Evolutionary conservation across 495 filamentous ascomycete species (phyloP), one percentile per base, ranked within the genome.

Genomic region (Lindgomyces ingoldianus): DNA sequence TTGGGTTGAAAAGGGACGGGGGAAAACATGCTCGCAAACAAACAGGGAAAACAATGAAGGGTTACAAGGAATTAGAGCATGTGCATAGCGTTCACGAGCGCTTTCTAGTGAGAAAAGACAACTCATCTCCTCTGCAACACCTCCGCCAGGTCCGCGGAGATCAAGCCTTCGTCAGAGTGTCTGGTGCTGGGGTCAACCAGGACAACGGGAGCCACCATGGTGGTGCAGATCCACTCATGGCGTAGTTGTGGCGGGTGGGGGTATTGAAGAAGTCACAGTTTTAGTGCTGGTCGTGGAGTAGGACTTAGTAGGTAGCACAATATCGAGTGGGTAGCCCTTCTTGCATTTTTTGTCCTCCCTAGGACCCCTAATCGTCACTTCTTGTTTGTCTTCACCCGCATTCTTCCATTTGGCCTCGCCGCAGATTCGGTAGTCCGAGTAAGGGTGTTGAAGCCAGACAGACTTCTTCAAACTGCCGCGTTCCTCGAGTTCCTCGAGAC

Each of bases 341-440:
- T 21, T 4, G 25, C 29, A 21, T 10, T 49, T 27, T 24, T 60
- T 60, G 42, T 8, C 18, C 25, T 36, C 27, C 10, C 53, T 27
- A 10, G 29, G 27, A 18, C 42, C 36, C 21, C 44, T 45, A 24
- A 63, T 27, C 4, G 14, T 27, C n/a, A 63, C 25, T 25, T 46
- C 9, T 24, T 63, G 49, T 14, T 56, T 56, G 16, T n/a, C 10
- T 24, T 63, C 39, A 14, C 60, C 60, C 10, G 22, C 36, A 46
- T 63, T 4, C 21, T 56, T 22, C 60, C 60, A 56, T 22, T 63
- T 55, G 41, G 60, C 50, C 22, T 63, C 47, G 16, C 36, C 60
- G 19, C 60, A 63, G 12, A 26, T 45, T 14, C 14, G 1, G 18
- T 22, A 3, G n/a, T 25, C 60, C 3, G 21, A 18, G 22, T 47